A percentile compares a stretch with the other conserved stretches of the same genome.
Conservation (phyloP, 1,284 basidiomycete genomes). For the Cutaneotrichosporon spelunceum region DNA sequence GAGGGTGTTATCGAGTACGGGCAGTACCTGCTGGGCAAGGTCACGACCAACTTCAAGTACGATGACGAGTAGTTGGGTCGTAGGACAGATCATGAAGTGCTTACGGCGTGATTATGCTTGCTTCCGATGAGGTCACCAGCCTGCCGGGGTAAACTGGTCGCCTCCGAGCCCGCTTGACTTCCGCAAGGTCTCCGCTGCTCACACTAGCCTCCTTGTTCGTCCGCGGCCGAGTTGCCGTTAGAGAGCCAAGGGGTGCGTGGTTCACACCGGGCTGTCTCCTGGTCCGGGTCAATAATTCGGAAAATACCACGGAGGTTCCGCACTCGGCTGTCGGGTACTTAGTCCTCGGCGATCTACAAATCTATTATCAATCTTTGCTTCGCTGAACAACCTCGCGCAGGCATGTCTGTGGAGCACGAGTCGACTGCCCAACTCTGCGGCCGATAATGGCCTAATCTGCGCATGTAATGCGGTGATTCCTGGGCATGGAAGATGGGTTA, state of each 20-base stretch:
- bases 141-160: no score
- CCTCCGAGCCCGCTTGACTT: no score
- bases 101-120: neutral
- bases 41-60: conserved; percentile 33
- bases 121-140: neutral
- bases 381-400: no score
- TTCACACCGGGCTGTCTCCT: neutral
- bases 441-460: neutral
- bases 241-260: no score
- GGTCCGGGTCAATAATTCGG: neutral
- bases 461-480: neutral
- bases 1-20: conserved; percentile 11
- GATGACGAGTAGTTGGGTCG: neutral
- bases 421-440: neutral
- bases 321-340: neutral
- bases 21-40: conserved; percentile 25
- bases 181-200: neutral
- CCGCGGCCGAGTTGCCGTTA: neutral
- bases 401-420: neutral
- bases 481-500: neutral
- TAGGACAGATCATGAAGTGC: neutral
- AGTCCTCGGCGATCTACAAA: neutral
- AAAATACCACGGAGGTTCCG: neutral
- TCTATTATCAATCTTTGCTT: neutral
- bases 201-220: neutral